phyloP scores from a whole-genome alignment of 1,284 basidiomycete genomes.

The Ceratobasidium theobromae region DNA sequence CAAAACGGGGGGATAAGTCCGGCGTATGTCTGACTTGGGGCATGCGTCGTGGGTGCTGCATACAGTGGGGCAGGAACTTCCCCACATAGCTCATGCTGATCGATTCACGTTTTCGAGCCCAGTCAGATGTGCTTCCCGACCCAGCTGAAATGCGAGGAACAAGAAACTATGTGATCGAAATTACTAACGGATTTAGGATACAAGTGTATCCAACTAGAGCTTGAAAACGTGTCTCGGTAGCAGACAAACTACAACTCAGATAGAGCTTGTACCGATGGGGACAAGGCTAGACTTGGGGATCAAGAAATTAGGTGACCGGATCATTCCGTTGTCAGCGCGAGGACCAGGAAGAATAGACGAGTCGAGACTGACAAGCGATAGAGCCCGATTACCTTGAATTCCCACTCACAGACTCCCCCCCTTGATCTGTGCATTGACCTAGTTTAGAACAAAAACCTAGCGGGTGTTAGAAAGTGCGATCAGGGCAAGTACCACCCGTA shows the following conservation, averaged over 20 bases:
- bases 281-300: slow-evolving; percentile 23
- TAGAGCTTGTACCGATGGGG: slow-evolving; percentile 28
- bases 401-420: slow-evolving; percentile 22
- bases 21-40: too few species aligned
- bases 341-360: slow-evolving; percentile 24
- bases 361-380: slow-evolving; percentile 24
- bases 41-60: too few species aligned
- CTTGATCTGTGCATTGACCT: slow-evolving; percentile 5
- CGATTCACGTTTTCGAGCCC: too few species aligned
- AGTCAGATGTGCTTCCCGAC: too few species aligned
- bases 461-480: not conserved
- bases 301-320: slow-evolving; percentile 28
- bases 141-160: too few species aligned
- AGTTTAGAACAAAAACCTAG: slow-evolving; percentile 29
- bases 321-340: slow-evolving; percentile 19
- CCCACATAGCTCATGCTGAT: too few species aligned
- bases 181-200: too few species aligned
- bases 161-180: too few species aligned
- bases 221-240: too few species aligned
- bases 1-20: too few species aligned
- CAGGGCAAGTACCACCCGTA: not conserved
- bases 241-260: not conserved
- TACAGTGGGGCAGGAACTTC: too few species aligned
- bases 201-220: too few species aligned
- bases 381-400: slow-evolving; percentile 34